Percentiles rank a stretch among this genome's conserved stretches.
Conservation (phyloP, 2,329 filamentous ascomycete genomes). For the Aureobasidium sp. region DNA sequence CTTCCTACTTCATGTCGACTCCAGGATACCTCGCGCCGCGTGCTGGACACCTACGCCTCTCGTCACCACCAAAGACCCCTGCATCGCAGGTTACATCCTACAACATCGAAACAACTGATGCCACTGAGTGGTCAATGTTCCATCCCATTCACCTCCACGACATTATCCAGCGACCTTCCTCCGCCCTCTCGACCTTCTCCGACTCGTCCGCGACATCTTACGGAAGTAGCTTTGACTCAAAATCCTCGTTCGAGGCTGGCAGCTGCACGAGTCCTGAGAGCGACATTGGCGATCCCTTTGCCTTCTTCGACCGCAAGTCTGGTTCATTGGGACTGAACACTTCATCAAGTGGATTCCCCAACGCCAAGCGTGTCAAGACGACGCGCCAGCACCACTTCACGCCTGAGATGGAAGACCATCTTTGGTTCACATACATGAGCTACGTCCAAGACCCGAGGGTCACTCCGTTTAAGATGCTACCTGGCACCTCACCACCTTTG, state of each 20-base stretch:
- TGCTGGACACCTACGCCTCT: constrained; percentile 26
- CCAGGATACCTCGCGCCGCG: constrained; percentile 36
- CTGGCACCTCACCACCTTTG: constrained; percentile 54
- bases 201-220: constrained; percentile 55
- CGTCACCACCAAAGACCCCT: constrained; percentile 43
- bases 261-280: constrained; percentile 55
- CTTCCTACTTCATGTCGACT: constrained; percentile 18
- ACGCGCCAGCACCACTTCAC: constrained; percentile 43
- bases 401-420: constrained; percentile 55
- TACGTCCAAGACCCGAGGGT: constrained; percentile 59
- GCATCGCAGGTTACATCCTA: constrained; percentile 27
- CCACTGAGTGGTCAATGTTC: constrained; percentile 10
- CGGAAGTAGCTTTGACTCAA: constrained; percentile 48
- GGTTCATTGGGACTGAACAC: constrained; percentile 19
- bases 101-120: background rate
- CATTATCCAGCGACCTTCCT: constrained; percentile 46
- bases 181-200: constrained; percentile 50
- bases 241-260: constrained; percentile 45
- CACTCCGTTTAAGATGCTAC: constrained; percentile 59
- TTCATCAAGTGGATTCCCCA: constrained; percentile 19
- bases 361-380: constrained; percentile 35
- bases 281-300: constrained; percentile 49
- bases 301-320: constrained; percentile 23
- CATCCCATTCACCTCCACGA: constrained; percentile 28
- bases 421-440: constrained; percentile 58